phyloP scores from a whole-genome alignment of 805 yeast genomes.

The Saccharomycopsis lassenensis region DNA sequence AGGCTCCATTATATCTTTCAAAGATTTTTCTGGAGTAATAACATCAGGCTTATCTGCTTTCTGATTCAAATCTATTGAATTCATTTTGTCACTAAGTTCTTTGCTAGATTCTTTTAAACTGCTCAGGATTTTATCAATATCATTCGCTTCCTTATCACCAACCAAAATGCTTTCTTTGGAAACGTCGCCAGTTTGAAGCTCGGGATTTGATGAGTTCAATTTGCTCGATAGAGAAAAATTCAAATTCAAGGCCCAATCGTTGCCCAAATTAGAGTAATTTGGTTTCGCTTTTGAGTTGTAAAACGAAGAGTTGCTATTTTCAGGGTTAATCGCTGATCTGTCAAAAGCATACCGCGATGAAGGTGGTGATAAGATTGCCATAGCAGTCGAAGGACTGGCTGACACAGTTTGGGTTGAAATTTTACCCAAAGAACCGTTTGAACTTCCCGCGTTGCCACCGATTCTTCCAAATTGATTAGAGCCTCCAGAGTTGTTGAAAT shows the following conservation, averaged over 20 bases:
- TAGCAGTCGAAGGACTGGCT: constrained; percentile 20
- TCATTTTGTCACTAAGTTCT: neutral
- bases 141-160: neutral
- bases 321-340: neutral
- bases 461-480: neutral
- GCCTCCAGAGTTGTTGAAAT: constrained; percentile 10
- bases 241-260: constrained; percentile 17
- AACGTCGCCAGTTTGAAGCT: neutral
- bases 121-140: neutral
- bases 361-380: constrained; percentile 33
- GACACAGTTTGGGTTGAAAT: constrained; percentile 5
- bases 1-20: constrained; percentile 1
- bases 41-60: constrained; percentile 19
- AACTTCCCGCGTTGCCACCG: neutral
- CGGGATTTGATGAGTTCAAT: constrained; percentile 7
- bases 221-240: constrained; percentile 12
- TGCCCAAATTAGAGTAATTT: constrained; percentile 15
- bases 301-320: constrained; percentile 2
- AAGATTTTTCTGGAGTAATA: constrained; percentile 9
- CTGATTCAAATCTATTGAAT: constrained; percentile 18
- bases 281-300: constrained; percentile 5
- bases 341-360: constrained; percentile 26
- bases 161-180: neutral
- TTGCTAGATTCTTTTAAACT: neutral
- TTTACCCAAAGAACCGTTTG: neutral